Base-by-base conservation (phyloP, 2,329 filamentous ascomycete species). In the Epicoccum sorghinum region DNA sequence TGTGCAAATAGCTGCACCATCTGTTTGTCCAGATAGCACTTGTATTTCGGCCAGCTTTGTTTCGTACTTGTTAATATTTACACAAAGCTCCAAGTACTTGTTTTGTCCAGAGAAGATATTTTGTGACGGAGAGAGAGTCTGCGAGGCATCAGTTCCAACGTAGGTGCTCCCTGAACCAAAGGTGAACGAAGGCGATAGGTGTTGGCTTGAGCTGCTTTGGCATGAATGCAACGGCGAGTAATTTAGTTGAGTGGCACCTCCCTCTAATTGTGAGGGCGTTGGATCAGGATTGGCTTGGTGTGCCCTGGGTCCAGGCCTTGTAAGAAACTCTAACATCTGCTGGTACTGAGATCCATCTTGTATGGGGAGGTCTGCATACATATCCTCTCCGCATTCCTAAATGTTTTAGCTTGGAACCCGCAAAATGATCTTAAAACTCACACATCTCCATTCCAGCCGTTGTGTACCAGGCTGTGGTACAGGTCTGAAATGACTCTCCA, bases 11-110 rank as follows among this genome's bases (percentile, higher is more conserved):
- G 46, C 22, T 24, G 37, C 22, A 3, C 36, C 38, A 6, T n/a
- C 10, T 13, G 23, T n/a, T 12, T 33, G 29, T 23, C n/a, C 27
- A 13, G 46, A 25, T 9, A 36, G 44, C 9, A 60, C 13, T 23
- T 57, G 36, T 35, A 60, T 56, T 36, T 60, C 54, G 18, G 39
- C 54, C 4, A 60, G 40, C 23, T 47, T 48, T 4, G 47, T 55
- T 13, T 57, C 40, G 33, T 48, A 48, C 4, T 45, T 47, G 1
- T 51, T 47, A 10, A 46, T 29, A 25, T 55, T 53, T 14, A 60
- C 44, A 24, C 58, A 58, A 2, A 60, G 41, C 30, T 57, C 54
- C 12, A 57, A 38, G 33, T 43, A 56, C 29, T 37, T 51, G 10
- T 10, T 42, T 22, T 30, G 10, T 3, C 29, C 30, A 7, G 12